Conservation (phyloP, 208 protist genomes). For the Acanthamoeba triangularis region DNA sequence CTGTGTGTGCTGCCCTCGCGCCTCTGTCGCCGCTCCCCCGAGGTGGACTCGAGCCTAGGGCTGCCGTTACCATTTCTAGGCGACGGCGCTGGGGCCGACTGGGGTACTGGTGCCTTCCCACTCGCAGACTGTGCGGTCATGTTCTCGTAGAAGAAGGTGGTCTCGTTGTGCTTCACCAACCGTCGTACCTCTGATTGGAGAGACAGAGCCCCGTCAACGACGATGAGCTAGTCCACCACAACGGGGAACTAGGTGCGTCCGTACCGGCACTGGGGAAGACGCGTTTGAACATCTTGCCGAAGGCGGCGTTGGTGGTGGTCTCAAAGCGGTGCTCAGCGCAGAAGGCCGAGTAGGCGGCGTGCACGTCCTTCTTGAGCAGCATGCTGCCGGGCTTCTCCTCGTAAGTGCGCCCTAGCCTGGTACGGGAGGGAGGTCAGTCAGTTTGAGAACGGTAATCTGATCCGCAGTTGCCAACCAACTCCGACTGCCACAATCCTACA, state of each 20-base stretch:
- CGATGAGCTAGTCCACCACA: not conserved
- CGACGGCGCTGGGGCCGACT: not conserved
- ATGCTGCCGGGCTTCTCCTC: not conserved
- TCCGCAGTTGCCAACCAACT: too few relatives aligned
- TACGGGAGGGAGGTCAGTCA: not conserved
- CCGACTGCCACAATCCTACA: too few relatives aligned
- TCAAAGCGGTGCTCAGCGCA: slow-evolving; percentile 17
- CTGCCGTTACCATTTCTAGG: too few relatives aligned
- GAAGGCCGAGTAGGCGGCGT: not conserved
- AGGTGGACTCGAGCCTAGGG: not conserved
- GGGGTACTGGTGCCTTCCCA: not conserved
- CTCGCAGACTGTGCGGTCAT: not conserved
- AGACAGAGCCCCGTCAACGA: not conserved
- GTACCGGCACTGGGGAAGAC: slow-evolving; percentile 33
- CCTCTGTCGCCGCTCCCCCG: not conserved
- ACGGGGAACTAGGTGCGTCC: not conserved
- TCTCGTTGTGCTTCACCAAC: slow-evolving; percentile 60
- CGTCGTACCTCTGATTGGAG: not conserved
- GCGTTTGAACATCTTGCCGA: slow-evolving; percentile 69
- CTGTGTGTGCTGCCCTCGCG: not conserved
- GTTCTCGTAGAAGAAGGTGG: slow-evolving; percentile 69
- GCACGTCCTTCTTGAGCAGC: slow-evolving; percentile 54
- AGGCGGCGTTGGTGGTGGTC: slow-evolving; percentile 54
- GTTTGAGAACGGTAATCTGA: not conserved
- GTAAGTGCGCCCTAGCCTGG: slow-evolving; percentile 10